Conservation (phyloP, 2,329 filamentous ascomycete genomes). For the Penicillium sp. region DNA sequence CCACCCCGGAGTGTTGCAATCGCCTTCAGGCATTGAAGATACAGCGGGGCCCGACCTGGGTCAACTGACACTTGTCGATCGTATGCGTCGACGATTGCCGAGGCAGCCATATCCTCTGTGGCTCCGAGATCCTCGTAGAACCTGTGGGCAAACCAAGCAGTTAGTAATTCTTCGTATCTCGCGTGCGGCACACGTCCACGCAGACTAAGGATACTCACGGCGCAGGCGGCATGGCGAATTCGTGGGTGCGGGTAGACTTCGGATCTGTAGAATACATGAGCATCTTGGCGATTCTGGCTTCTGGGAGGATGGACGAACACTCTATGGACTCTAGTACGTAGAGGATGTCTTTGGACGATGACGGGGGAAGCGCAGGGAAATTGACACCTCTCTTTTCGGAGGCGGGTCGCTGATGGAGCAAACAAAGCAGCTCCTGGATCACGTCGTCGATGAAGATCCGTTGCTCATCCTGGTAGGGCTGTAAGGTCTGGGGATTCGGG, state of each 20-base stretch:
- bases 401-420: slow-evolving; percentile 50
- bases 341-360: slow-evolving; percentile 45
- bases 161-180: slow-evolving; percentile 2
- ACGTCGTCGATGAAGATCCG: slow-evolving; percentile 61
- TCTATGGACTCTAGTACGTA: slow-evolving; percentile 36
- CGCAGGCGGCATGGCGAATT: slow-evolving; percentile 36
- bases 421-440: slow-evolving; percentile 58
- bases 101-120: slow-evolving; percentile 63
- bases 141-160: slow-evolving; percentile 27
- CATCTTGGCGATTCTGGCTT: not conserved
- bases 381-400: slow-evolving; percentile 41
- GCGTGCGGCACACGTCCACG: not conserved
- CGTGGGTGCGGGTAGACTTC: slow-evolving; percentile 27
- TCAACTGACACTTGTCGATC: slow-evolving; percentile 61
- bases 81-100: slow-evolving; percentile 64
- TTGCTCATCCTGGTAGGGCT: slow-evolving; percentile 43
- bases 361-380: slow-evolving; percentile 34
- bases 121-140: slow-evolving; percentile 66
- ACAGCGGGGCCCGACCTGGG: slow-evolving; percentile 57
- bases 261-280: slow-evolving; percentile 32
- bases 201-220: slow-evolving; percentile 32
- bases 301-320: slow-evolving; percentile 31
- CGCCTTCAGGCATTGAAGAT: slow-evolving; percentile 65
- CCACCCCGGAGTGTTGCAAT: slow-evolving; percentile 56
- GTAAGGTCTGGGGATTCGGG: slow-evolving; percentile 34